Evolutionary conservation across 306 rosid genomes (phyloP).

Genomic region (Prunus armeniaca): DNA sequence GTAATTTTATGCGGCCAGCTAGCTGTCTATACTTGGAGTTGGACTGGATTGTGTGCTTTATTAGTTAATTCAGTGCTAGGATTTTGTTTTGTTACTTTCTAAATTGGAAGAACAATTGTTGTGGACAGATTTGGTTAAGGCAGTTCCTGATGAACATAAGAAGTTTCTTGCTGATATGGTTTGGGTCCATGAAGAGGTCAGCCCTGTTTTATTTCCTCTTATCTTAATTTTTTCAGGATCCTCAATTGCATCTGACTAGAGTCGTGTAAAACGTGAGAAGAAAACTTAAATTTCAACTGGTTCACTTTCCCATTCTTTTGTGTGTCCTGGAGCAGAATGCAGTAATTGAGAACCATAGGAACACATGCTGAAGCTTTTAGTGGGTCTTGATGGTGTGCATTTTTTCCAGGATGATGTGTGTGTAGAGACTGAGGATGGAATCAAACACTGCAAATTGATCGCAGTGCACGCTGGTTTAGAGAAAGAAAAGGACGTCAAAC

Average conservation of each 20-base stretch:
- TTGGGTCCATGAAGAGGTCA: slow-evolving; percentile 96
- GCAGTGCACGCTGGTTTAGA: slow-evolving; percentile 95
- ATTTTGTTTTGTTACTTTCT: neutral
- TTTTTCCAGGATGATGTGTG: slow-evolving; percentile 66
- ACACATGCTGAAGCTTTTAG: slow-evolving; percentile 20
- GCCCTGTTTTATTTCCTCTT: slow-evolving; percentile 23
- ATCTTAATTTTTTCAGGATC: neutral
- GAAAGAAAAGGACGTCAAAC: slow-evolving; percentile 54
- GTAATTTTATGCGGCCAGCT: neutral
- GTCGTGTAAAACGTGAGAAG: neutral
- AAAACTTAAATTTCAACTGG: neutral
- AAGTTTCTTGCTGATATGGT: slow-evolving; percentile 77
- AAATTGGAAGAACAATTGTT: neutral
- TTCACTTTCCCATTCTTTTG: neutral
- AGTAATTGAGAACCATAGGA: slow-evolving; percentile 16
- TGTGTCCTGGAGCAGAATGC: slow-evolving; percentile 8
- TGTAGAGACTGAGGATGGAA: slow-evolving; percentile 54
- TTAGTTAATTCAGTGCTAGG: neutral
- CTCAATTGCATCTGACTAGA: neutral
- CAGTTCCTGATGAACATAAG: slow-evolving; percentile 91
- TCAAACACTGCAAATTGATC: slow-evolving; percentile 64
- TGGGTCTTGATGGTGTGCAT: slow-evolving; percentile 13
- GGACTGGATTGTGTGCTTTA: neutral
- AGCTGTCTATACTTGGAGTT: neutral
- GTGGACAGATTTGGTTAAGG: slow-evolving; percentile 74